Base-by-base conservation (phyloP, 768 basidiomycete genomes). In the Amanita molliuscula region DNA sequence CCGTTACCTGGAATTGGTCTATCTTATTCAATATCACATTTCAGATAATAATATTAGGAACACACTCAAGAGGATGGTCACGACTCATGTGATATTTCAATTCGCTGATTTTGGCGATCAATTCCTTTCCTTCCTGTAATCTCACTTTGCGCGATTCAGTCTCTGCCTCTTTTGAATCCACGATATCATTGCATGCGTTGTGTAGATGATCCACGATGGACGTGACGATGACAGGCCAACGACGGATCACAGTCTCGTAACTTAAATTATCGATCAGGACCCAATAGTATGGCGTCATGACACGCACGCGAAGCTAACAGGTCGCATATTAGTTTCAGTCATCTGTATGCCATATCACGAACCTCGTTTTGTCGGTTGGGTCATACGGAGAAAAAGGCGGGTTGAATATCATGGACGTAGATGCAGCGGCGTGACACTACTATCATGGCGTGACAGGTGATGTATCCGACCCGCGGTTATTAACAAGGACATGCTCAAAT, bases 71-170 rank as follows among this genome's bases (percentile, higher is more conserved):
- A 21, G 69, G 60, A 46, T 76, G 77, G 64, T 95, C 84, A 54
- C 86, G 73, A 0, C 79, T 82, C 87, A 96, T 94, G 59, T 84
- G 80, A 65, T 92, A 88, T 67, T 95, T 97, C 53, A 97, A 66
- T 61, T 77, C 77, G 58, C 82, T 80, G 44, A 88, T 70, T 59
- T 77, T 72, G 51, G 78, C 74, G 48, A 97, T 91, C 53, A 96
- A 79, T 11, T 57, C 68, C 59, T 83, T 88, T 1, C 88, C 91
- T 62, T 96, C 89, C n/a, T 64, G 63, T 35, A 91, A 67, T 63
- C 72, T 76, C 52, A 60, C 67, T 11, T 71, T 62, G 10, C 71
- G 58, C 36, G 51, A 53, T 11, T 53, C 50, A 20, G 52, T 53
- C 36, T 58, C 54, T 18, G 57, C 47, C 33, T 29, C 56, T 37